A percentile compares a stretch with the other conserved stretches of the same genome.
These are phyloP conservation scores for Alternaria tenuissima DNA, from an alignment of 2,329 filamentous ascomycete species.

Conservation along the genomic window DNA sequence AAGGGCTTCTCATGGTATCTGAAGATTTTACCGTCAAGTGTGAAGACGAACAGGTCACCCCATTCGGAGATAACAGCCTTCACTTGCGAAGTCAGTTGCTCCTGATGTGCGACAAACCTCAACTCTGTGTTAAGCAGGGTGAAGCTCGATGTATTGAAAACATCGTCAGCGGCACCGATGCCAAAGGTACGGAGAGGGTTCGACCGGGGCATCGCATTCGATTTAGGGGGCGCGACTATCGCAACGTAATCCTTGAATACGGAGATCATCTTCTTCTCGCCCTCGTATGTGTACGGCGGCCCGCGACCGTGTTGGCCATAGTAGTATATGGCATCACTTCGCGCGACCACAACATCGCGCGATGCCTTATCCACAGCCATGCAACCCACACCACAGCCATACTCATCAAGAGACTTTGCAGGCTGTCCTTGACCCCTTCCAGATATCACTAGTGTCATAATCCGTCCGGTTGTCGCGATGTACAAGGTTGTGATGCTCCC, in stretches of 20 bases:
- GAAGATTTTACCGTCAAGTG: constrained; percentile 84
- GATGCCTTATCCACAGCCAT: constrained; percentile 85
- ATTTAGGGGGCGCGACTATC: constrained; percentile 80
- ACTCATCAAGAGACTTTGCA: constrained; percentile 86
- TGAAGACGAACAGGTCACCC: constrained; percentile 91
- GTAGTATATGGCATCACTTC: constrained; percentile 95
- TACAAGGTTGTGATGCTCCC: constrained; percentile 78
- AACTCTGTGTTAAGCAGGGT: constrained; percentile 91
- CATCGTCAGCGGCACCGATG: constrained; percentile 73
- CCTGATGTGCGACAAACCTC: constrained; percentile 87
- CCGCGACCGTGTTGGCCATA: constrained; percentile 87
- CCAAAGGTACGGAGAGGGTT: constrained; percentile 78
- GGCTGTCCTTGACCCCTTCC: constrained; percentile 90
- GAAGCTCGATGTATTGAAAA: constrained; percentile 88
- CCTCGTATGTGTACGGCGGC: constrained; percentile 89
- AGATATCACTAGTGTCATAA: constrained; percentile 85
- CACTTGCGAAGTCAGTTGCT: constrained; percentile 82
- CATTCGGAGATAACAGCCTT: constrained; percentile 84
- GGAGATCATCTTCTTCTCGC: constrained; percentile 81
- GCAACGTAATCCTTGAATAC: constrained; percentile 87
- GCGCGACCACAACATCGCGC: constrained; percentile 87
- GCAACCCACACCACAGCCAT: constrained; percentile 90
- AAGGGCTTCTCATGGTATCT: constrained; percentile 91
- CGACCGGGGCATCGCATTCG: constrained; percentile 61
- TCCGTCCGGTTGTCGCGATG: constrained; percentile 87